Conservation (phyloP, 192 early-diverging fungal genomes). For the Borealophlyctis nickersoniae region DNA sequence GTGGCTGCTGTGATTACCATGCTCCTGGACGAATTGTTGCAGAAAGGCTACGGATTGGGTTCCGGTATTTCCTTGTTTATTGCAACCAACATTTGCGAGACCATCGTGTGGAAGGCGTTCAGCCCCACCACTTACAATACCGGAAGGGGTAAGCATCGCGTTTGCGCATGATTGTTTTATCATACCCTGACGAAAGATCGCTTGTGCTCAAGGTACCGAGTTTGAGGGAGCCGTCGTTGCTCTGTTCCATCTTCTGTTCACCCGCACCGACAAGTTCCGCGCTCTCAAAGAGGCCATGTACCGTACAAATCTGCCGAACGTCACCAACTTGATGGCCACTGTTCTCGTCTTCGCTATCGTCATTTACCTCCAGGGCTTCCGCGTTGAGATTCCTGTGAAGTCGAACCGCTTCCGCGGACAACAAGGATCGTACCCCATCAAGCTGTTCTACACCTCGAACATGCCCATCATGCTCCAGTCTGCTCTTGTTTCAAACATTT, state of each 20-base stretch:
- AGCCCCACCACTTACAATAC: conserved; percentile 97
- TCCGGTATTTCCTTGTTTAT: conserved; percentile 99
- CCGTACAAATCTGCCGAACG: conserved; percentile 65
- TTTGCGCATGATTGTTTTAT: no score
- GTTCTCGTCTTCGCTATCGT: conserved; percentile 66
- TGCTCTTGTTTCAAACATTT: conserved; percentile 92
- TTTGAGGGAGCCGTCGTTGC: conserved; percentile 98
- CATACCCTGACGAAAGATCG: background rate
- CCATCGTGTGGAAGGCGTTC: conserved; percentile 98
- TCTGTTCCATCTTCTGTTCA: conserved; percentile 92
- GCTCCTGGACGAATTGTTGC: conserved; percentile 97
- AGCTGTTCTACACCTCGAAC: conserved; percentile 99
- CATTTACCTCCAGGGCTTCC: conserved; percentile 96
- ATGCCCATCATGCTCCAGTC: conserved; percentile 99
- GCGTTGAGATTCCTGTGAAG: conserved; percentile 98
- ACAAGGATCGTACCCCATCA: conserved; percentile 97
- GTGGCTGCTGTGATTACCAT: conserved; percentile 97
- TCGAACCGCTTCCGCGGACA: conserved; percentile 94
- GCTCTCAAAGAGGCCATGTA: conserved; percentile 98
- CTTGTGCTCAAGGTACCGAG: conserved; percentile 65
- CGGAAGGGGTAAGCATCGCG: conserved; percentile 66
- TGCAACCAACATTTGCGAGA: conserved; percentile 99
- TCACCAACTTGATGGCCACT: conserved; percentile 86
- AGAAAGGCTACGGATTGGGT: conserved; percentile 99
- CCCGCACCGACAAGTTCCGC: conserved; percentile 93